Base-by-base conservation (phyloP, 2,329 filamentous ascomycete genomes). In the Didymella sp. region DNA sequence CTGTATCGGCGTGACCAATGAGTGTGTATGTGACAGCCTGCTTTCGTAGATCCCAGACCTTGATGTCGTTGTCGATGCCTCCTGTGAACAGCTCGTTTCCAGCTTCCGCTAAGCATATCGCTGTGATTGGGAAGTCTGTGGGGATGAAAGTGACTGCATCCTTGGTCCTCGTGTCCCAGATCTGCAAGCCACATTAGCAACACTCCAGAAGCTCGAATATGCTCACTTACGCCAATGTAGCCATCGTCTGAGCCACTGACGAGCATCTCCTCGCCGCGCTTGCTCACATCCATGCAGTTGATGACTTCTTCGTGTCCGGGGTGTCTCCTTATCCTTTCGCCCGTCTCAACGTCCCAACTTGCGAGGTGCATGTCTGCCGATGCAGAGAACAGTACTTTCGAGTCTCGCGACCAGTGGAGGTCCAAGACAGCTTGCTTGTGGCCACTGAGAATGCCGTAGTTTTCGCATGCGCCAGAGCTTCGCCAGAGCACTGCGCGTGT, bases 371-470 rank as follows among this genome's bases (percentile, higher is more conserved):
- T 93, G 75, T 99, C 95, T 64, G 95, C 93, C 30, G 93, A 96
- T 41, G 93, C 93, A 7, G 94, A 95, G 73, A 94, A 98, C 48
- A 99, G 77, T 38, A 94, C 89, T 69, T 90, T 87, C 19, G 92
- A 96, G 79, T 99, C 95, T 73, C 95, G 89, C 25, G 95, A 96
- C 95, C 95, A 99, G 73, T 96, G 92, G 42, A 99, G 80, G 76
- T 98, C 95, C 24, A 98, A 82, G 45, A 99, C 82, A 1, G 95
- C 95, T 64, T 92, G 92, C 73, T 91, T 92, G 80, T 99, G 95
- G 30, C 95, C 95, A 8, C 83, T 92, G 49, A 99, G 82, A 25
- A 91, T 80, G 58, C 94, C 93, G 71, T 97, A 97, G 79, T 99
- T 99, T 72, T 96, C 91, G 79, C 94, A 97, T 68, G 92, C 85